Base-by-base conservation (phyloP, 1,139 yeast species). In the Scheffersomyces titani region DNA sequence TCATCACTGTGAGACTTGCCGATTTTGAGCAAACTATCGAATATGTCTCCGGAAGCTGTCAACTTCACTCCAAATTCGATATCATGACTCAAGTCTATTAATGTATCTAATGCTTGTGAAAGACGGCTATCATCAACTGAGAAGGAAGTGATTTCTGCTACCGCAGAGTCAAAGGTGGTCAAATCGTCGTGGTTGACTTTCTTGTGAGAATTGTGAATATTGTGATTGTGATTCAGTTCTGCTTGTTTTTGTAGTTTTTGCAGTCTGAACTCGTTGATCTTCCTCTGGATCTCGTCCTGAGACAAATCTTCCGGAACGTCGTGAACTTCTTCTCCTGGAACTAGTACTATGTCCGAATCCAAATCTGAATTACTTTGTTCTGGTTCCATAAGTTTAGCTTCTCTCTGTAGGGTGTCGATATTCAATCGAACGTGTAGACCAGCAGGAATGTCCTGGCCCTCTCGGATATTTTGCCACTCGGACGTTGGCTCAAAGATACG, bases 391-490 rank as follows among this genome's bases (percentile, higher is more conserved):
- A 88, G 57, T 61, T 84, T 89, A 1, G 97, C 97, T 68, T 88
- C 90, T 66, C 80, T 84, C 48, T 74, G 70, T 30, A 88, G 86
- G 0, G 92, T 88, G 30, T 88, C 92, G 55, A 90, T 74, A 69
- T 91, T 83, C 65, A 89, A 68, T 65, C 91, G 77, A 51, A 89
- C 86, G 71, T 92, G 96, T 51, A 92, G 74, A 0, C 97, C 97
- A 19, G 82, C 82, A 0, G 97, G 97, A 6, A 91, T 80, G 18
- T 82, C 80, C 67, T 90, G 96, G 18, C 89, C 90, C 58, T 82
- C 86, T 68, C 76, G 81, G 7, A 92, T 83, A 1, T 67, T 67
- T 74, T 88, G 87, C 96, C 97, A 92, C 63, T 88, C 83, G 2
- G 68, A 60, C 0, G 86, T 72, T 0, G 97, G 89, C 48, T 70